A percentile compares a stretch with the other conserved stretches of the same genome.
phyloP scores from a whole-genome alignment of 768 basidiomycete species.

The Guyanaporus albipodus region DNA sequence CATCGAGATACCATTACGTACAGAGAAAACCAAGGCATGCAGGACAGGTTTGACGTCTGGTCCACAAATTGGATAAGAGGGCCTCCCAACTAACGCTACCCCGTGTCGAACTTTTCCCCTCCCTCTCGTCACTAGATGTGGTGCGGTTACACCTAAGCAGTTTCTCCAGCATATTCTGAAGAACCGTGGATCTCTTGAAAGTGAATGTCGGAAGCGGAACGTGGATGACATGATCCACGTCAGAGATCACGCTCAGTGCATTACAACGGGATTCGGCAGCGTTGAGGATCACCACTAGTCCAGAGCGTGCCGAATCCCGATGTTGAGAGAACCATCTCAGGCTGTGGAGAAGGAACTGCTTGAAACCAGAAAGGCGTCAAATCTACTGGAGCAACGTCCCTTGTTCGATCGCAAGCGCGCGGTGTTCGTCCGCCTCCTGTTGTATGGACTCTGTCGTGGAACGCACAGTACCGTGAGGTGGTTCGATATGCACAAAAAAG shows the following conservation, averaged over 20 bases:
- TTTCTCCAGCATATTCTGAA: background rate
- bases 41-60: slow-evolving; percentile 1
- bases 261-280: slow-evolving; percentile 25
- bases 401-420: background rate
- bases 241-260: slow-evolving; percentile 17
- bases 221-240: slow-evolving; percentile 2
- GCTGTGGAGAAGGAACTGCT: slow-evolving; percentile 1
- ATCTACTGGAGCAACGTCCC: background rate
- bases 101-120: background rate
- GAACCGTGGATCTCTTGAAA: background rate
- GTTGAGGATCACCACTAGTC: background rate
- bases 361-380: slow-evolving; percentile 1
- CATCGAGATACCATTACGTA: background rate
- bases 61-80: slow-evolving; percentile 5
- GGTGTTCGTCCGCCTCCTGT: background rate
- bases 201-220: slow-evolving; percentile 3
- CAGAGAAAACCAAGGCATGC: slow-evolving; percentile 1
- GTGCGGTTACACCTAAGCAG: background rate
- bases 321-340: slow-evolving; percentile 2
- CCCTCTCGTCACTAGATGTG: background rate
- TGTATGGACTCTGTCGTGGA: slow-evolving; percentile 1
- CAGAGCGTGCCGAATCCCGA: background rate
- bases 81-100: background rate
- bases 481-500: background rate
- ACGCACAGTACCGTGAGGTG: background rate